Base-by-base conservation (phyloP, 352 stramenopile genomes). In the Globisporangium acanthophoron region DNA sequence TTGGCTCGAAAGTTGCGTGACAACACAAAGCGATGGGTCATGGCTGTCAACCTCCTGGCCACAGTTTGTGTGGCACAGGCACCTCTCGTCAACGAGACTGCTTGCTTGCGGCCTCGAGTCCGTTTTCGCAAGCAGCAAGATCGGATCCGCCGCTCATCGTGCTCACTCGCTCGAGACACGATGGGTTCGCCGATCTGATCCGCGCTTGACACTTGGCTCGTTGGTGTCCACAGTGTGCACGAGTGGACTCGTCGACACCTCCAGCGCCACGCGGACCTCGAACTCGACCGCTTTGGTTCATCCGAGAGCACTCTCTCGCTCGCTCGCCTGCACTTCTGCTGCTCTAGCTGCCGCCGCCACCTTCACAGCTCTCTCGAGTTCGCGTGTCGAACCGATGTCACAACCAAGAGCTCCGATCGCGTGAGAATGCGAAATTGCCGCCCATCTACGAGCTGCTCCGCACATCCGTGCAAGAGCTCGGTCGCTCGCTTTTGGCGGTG, bases 161-260 rank as follows among this genome's bases (percentile, higher is more conserved):
- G 5, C 33, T 37, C 33, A 37, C 33, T 37, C 33, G 37, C 11
- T 18, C 43, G n/a, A 47, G 18, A 27, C 43, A 24, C 43, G 43
- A 47, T 47, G 43, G 43, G 43, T 47, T 47, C 43, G 43, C 43
- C n/a, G 43, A 24, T 47, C 43, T 47, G 43, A 47, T 47, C n/a
- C 43, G 43, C n/a, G 3, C n/a, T 47, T 20, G 43, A 47, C 43
- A 47, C 43, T 47, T 47, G 43, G 5, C 43, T 47, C 43, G 43
- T 47, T 47, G 18, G 5, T 27, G 43, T 47, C 43, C 37, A 18
- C 37, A 15, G 0, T 43, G 37, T 18, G 33, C 33, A 39, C 33
- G 33, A 39, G 8, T 8, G 8, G 37, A 18, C 9, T 37, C 33
- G 33, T 37, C 33, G 33, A 37, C 33, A 37, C 33, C 9, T 11